Base-by-base conservation (phyloP, 116 monocot species). In the Dioscorea cayenensis region DNA sequence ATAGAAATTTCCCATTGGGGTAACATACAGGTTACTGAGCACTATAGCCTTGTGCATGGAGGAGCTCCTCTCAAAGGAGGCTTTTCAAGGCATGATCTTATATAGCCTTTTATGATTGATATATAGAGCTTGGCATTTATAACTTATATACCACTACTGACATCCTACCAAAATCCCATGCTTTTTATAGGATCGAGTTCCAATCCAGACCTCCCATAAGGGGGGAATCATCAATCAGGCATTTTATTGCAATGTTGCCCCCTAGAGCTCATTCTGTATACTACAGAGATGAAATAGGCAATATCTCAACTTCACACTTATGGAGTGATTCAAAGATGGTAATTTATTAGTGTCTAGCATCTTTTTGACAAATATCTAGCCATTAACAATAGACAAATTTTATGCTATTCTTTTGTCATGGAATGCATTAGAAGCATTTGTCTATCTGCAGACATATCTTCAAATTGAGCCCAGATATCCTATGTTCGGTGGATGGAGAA, bases 231-330 rank as follows among this genome's bases (percentile, higher is more conserved):
- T 86, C 91, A 58, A 84, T 94, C 49, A 99, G 82, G 72, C 76
- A 78, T 72, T 87, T 99, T 65, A 72, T 86, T 77, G 89, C 89
- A 20, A 82, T 77, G 75, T 80, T 99, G 82, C 99, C 99, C 60
- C 89, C 94, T 70, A 80, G 94, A 63, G 94, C 94, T 66, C 94
- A 91, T 79, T 99, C 94, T 75, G 76, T 99, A 63, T 94, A 94
- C 73, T 99, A 99, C 66, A 94, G 99, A 82, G 99, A 99, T 89
- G 99, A 99, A 78, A 99, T 99, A 65, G 94, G 94, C n/a, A 99
- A 99, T 74, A 85, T 94, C n/a, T 99, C 99, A 50, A 94, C 99
- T 50, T 99, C 99, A 65, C 81, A 94, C 66, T 71, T 99, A 32
- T 91, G 85, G 90, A 79, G 87, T 69, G 89, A 85, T 76, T 89